Conservation (phyloP, 2,329 filamentous ascomycete species). For the Rhynchosporium agropyri region DNA sequence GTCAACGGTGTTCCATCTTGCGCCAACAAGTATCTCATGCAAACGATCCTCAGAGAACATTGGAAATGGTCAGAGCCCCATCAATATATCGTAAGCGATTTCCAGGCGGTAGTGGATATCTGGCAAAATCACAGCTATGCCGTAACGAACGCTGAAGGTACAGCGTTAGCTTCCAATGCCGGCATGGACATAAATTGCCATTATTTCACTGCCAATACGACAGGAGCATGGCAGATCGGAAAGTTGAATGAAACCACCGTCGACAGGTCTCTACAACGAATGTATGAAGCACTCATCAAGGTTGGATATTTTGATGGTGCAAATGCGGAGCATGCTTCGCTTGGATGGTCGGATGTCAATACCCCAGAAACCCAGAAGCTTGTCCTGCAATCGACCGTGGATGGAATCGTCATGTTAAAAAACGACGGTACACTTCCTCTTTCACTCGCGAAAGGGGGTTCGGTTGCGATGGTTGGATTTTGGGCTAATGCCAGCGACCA, state of each 20-base stretch:
- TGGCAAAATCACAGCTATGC: conserved; percentile 45
- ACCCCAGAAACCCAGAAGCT: conserved; percentile 29
- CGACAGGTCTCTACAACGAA: conserved; percentile 53
- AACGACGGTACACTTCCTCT: conserved; percentile 36
- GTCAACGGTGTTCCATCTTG: conserved; percentile 69
- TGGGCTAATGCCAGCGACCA: conserved; percentile 33
- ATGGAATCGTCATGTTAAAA: conserved; percentile 37
- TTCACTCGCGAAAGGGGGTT: conserved; percentile 5
- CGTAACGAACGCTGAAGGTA: conserved; percentile 24
- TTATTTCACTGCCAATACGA: too few relatives aligned
- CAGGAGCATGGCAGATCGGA: too few relatives aligned
- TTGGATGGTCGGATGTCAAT: conserved; percentile 50
- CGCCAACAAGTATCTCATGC: conserved; percentile 62
- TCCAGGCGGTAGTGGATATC: conserved; percentile 63
- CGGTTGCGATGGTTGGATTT: conserved; percentile 34
- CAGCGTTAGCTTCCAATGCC: conserved; percentile 29
- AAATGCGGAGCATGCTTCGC: conserved; percentile 50
- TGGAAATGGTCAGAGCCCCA: conserved; percentile 65
- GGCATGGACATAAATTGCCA: conserved; percentile 33
- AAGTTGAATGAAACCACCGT: conserved; percentile 44
- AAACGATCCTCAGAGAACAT: conserved; percentile 64
- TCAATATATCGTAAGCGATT: conserved; percentile 53
- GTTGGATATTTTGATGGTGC: conserved; percentile 59
- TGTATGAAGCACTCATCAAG: conserved; percentile 57
- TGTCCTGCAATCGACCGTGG: conserved; percentile 33